phyloP scores from a whole-genome alignment of 208 protist species.

The Tritrichomonas foetus region DNA sequence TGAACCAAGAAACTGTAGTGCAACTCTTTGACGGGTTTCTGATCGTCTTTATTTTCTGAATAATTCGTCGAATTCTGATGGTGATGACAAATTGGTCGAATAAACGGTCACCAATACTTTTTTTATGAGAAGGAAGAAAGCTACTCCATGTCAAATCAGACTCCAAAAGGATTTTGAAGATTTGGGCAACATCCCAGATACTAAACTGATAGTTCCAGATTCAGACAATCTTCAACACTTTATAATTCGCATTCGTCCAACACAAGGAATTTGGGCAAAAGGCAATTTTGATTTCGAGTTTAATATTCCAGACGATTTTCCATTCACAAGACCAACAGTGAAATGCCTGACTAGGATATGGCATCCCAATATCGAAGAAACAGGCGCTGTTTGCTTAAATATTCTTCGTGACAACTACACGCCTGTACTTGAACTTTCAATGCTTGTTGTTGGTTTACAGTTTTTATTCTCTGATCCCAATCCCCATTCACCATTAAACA shows the following conservation, averaged over 20 bases:
- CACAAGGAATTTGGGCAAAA: background rate
- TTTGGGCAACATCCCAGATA: background rate
- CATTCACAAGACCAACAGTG: background rate
- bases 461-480: slow-evolving; percentile 25
- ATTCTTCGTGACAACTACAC: background rate
- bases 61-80: too few relatives aligned
- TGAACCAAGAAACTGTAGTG: too few relatives aligned
- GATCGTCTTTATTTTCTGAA: too few relatives aligned
- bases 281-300: slow-evolving; percentile 1
- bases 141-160: background rate
- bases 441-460: background rate
- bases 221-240: background rate
- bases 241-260: background rate
- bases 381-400: background rate
- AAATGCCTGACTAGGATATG: background rate
- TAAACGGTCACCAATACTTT: too few relatives aligned
- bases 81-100: too few relatives aligned
- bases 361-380: slow-evolving; percentile 34
- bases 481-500: slow-evolving; percentile 6
- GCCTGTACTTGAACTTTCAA: background rate
- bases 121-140: too few relatives aligned
- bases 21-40: too few relatives aligned
- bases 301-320: slow-evolving; percentile 33
- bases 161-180: background rate
- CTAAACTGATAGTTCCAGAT: background rate